Conservation (phyloP, 164 flowering plant genomes). For the Saururus chinensis region DNA sequence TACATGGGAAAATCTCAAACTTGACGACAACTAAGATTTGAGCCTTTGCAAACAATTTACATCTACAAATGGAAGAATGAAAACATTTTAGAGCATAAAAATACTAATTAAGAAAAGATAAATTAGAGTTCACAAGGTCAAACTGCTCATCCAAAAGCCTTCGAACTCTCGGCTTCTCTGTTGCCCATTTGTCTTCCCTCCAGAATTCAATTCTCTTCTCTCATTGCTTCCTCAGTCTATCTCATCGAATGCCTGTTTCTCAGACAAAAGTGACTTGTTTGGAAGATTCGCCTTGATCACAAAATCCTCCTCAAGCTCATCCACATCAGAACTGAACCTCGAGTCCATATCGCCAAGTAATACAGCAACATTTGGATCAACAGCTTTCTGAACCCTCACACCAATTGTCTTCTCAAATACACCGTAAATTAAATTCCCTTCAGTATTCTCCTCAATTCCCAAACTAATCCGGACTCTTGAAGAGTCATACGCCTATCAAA, state of each 20-base stretch:
- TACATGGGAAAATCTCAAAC: too few species aligned
- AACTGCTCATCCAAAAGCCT: constrained; percentile 76
- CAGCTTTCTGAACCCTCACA: constrained; percentile 54
- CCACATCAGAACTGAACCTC: constrained; percentile 67
- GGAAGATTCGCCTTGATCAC: constrained; percentile 55
- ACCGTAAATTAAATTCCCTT: constrained; percentile 30
- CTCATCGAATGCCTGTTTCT: constrained; percentile 13
- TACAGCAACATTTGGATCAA: constrained; percentile 74
- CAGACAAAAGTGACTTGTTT: constrained; percentile 15
- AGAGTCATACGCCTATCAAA: constrained; percentile 78
- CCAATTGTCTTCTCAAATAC: constrained; percentile 53
- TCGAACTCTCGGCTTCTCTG: constrained; percentile 46
- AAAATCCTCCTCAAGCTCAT: constrained; percentile 94
- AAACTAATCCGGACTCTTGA: constrained; percentile 39
- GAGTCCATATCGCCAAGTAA: constrained; percentile 74
- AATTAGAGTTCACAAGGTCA: constrained; percentile 47
- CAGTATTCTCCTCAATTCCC: constrained; percentile 19
- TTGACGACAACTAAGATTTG: too few species aligned
- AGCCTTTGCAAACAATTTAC: background rate
- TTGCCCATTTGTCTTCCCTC: constrained; percentile 5
- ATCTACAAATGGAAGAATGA: too few species aligned
- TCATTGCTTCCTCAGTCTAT: constrained; percentile 2
- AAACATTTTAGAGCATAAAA: background rate
- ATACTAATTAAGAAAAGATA: background rate
- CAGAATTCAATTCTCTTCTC: background rate